Evolutionary conservation across 345 rosid species (phyloP).

Genomic region (Orychophragmus violaceus): DNA sequence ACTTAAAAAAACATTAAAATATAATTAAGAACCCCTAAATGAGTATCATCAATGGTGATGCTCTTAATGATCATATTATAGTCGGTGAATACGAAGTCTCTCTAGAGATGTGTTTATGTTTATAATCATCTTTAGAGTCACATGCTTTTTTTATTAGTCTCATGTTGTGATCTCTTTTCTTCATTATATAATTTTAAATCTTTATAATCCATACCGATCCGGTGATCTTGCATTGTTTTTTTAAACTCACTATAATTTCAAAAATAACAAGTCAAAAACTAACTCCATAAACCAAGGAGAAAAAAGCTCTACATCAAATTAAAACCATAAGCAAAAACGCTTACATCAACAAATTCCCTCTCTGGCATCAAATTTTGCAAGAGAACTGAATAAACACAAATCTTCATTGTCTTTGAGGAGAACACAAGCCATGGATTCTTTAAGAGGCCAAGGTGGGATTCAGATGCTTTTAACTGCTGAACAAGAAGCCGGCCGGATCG

Average conservation of each 20-base stretch:
- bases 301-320: slow-evolving; percentile 12
- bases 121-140: not conserved
- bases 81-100: too few species aligned
- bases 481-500: slow-evolving; percentile 34
- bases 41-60: too few species aligned
- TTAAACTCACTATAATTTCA: not conserved
- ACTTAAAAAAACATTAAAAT: too few species aligned
- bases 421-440: slow-evolving; percentile 28
- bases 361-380: not conserved
- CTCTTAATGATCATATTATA: too few species aligned
- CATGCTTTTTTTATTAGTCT: too few species aligned
- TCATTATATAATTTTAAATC: not conserved
- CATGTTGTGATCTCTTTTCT: too few species aligned
- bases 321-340: slow-evolving; percentile 3
- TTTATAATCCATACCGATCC: not conserved
- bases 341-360: slow-evolving; percentile 16
- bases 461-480: slow-evolving; percentile 37
- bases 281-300: slow-evolving; percentile 31
- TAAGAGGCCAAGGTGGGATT: slow-evolving; percentile 35
- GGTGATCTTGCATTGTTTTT: not conserved
- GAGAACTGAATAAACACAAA: slow-evolving; percentile 17
- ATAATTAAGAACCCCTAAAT: too few species aligned
- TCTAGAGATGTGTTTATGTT: too few species aligned
- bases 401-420: slow-evolving; percentile 7
- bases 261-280: slow-evolving; percentile 25